These are phyloP conservation scores for Rhodomyrtus psidioides DNA, from an alignment of 441 rosid species.

Conservation along the genomic window DNA sequence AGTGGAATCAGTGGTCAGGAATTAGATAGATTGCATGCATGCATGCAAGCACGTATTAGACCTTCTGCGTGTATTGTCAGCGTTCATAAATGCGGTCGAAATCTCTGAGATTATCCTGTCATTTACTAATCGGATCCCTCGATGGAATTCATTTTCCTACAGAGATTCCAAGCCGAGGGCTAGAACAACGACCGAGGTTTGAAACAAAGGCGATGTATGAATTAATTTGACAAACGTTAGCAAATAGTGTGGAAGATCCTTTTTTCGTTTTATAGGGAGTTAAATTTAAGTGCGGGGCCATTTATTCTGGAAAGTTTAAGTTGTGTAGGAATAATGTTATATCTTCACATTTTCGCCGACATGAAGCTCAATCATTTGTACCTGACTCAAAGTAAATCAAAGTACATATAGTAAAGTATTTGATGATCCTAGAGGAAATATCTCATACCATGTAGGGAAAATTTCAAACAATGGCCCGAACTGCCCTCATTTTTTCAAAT, in stretches of 20 bases:
- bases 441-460: neutral
- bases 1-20: neutral
- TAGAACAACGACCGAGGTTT: neutral
- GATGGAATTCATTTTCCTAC: neutral
- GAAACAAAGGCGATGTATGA: neutral
- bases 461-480: no score
- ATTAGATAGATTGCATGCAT: neutral
- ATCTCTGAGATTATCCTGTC: neutral
- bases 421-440: neutral
- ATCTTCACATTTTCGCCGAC: no score
- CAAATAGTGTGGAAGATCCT: neutral
- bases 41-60: neutral
- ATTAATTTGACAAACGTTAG: neutral
- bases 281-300: neutral
- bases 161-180: neutral
- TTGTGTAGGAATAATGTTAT: no score
- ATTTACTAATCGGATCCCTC: neutral
- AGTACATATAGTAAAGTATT: neutral
- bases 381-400: neutral
- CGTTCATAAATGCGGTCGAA: neutral
- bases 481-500: no score
- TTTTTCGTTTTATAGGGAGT: neutral
- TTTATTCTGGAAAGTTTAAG: neutral
- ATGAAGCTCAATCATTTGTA: neutral
- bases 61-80: neutral